Evolutionary conservation across 2,329 filamentous ascomycete genomes (phyloP).

Genomic region (Aspergillus sp.): DNA sequence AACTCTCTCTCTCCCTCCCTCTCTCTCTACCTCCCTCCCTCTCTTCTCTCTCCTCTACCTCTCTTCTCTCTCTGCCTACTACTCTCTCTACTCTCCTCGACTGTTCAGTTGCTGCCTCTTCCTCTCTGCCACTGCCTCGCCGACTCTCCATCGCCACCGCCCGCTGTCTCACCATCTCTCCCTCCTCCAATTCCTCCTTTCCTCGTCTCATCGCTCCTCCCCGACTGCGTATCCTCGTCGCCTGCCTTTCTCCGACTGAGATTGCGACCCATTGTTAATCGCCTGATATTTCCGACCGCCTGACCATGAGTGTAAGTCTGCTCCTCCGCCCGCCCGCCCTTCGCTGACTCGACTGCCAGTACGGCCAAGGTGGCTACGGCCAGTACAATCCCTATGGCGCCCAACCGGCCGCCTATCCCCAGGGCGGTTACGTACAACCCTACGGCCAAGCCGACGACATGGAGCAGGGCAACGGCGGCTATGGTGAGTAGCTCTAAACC

Average conservation of each 20-base stretch:
- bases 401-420: constrained; percentile 23
- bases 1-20: constrained; percentile 3
- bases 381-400: constrained; percentile 47
- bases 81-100: constrained; percentile 1
- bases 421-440: constrained; percentile 18
- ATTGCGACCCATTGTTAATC: neutral
- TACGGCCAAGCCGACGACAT: constrained; percentile 21
- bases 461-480: constrained; percentile 27
- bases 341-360: constrained; percentile 14
- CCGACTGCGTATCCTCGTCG: neutral
- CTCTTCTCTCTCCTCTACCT: neutral
- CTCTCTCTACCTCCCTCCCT: constrained; percentile 3
- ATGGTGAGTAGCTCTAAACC: constrained; percentile 22
- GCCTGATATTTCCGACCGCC: neutral
- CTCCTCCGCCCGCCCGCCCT: constrained; percentile 12
- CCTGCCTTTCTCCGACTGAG: neutral
- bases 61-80: constrained; percentile 1
- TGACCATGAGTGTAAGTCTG: constrained; percentile 44
- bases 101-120: neutral
- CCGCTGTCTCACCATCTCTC: constrained; percentile 1
- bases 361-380: constrained; percentile 39
- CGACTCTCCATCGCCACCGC: neutral
- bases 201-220: too few species aligned
- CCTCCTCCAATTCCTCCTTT: constrained; percentile 1
- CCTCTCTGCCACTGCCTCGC: neutral